Percentiles rank a stretch among this genome's conserved stretches.
Conservation (phyloP, 2,329 filamentous ascomycete species). For the Bipolaris victoriae region DNA sequence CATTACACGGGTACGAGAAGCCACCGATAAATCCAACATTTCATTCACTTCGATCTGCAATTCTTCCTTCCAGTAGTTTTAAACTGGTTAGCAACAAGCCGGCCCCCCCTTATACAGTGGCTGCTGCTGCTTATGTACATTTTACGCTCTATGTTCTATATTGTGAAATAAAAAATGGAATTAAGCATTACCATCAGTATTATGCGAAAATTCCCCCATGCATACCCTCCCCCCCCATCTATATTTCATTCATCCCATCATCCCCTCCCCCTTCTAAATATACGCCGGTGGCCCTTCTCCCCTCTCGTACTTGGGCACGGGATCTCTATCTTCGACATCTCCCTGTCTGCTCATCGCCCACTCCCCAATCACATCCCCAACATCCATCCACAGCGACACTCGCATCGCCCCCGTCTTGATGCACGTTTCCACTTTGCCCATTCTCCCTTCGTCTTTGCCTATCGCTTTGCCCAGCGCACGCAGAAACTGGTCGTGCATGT, state of each 20-base stretch:
- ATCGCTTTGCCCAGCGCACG: slow-evolving; percentile 17
- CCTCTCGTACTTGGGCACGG: slow-evolving; percentile 21
- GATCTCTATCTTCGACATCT: slow-evolving; percentile 11
- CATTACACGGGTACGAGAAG: slow-evolving; percentile 2
- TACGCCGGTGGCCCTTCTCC: slow-evolving; percentile 20
- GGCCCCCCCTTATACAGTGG: too few species aligned
- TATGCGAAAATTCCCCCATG: too few species aligned
- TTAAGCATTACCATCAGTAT: neutral
- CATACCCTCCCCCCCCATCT: too few species aligned
- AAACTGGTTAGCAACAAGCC: too few species aligned
- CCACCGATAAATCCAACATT: neutral
- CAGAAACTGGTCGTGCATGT: slow-evolving; percentile 10
- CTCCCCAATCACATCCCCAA: slow-evolving; percentile 11
- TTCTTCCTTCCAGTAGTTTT: neutral
- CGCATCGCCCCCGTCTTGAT: slow-evolving; percentile 6
- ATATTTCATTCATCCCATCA: too few species aligned
- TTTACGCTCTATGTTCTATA: too few species aligned
- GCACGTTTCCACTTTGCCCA: slow-evolving; percentile 22
- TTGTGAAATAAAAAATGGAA: neutral
- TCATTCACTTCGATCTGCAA: neutral
- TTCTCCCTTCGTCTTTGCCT: slow-evolving; percentile 16
- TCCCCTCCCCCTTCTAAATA: neutral
- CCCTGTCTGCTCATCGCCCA: neutral
- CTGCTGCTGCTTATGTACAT: too few species aligned
- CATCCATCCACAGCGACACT: slow-evolving; percentile 24